Percentiles rank a stretch among this genome's conserved stretches.
These are phyloP conservation scores for Wolfiporia cocos DNA, from an alignment of 1,284 basidiomycete species.

Conservation along the genomic window DNA sequence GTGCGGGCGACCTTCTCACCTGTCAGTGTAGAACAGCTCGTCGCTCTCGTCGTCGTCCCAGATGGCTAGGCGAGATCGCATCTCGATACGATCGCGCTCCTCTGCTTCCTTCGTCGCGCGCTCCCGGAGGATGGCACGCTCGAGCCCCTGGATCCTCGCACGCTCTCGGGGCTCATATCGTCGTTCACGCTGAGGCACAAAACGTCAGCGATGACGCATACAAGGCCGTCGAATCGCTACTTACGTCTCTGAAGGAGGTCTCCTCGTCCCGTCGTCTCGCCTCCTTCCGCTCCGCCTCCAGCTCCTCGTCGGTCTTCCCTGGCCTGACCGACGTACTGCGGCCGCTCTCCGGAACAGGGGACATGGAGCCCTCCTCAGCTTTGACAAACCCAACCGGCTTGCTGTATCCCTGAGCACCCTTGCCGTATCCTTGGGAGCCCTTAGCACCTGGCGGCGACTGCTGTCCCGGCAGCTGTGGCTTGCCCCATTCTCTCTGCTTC, in stretches of 20 bases:
- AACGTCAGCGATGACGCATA: conserved; percentile 2
- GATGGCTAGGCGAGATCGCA: conserved; percentile 65
- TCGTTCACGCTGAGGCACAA: conserved; percentile 58
- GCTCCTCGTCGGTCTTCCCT: conserved; percentile 78
- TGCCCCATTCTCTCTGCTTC: conserved; percentile 73
- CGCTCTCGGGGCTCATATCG: conserved; percentile 79
- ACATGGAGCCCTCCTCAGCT: conserved; percentile 42
- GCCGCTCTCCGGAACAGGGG: conserved; percentile 28
- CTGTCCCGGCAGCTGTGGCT: conserved; percentile 39
- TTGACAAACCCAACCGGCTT: conserved; percentile 80
- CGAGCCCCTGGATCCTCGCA: conserved; percentile 65
- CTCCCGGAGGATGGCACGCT: conserved; percentile 69
- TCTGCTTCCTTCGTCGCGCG: conserved; percentile 69
- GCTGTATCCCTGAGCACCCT: conserved; percentile 68
- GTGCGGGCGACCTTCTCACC: conserved; percentile 35
- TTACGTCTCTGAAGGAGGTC: conserved; percentile 77
- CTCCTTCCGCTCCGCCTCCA: conserved; percentile 74
- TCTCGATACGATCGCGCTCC: conserved; percentile 65
- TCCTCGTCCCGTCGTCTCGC: conserved; percentile 72
- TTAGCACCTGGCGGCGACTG: conserved; percentile 7
- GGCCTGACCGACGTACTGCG: conserved; percentile 28
- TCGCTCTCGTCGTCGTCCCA: conserved; percentile 93
- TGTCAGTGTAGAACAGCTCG: conserved; percentile 81
- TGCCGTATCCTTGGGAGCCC: conserved; percentile 44
- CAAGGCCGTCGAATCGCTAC: too few species aligned